Base-by-base conservation (phyloP, 306 rosid species). In the Dryas drummondii region DNA sequence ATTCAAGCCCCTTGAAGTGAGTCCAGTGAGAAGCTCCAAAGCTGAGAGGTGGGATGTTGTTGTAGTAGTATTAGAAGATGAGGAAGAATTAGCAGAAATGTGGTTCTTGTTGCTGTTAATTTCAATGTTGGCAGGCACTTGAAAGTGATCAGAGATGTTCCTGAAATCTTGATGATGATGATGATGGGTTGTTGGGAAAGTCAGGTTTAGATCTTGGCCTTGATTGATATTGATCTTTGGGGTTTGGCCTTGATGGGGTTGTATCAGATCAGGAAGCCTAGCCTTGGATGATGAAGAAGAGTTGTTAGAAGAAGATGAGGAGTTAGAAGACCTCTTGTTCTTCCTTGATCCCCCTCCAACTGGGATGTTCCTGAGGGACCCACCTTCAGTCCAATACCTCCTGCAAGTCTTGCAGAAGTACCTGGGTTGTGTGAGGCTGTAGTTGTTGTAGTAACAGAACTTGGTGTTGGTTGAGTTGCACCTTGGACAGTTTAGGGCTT, bases 341-440 rank as follows among this genome's bases (percentile, higher is more conserved):
- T 89, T 91, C 68, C 96, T 91, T 32, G 93, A 82, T 0, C 91
- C 93, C 2, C 98, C 98, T 0, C 98, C 98, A 0, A 93, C 98
- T 37, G 98, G 98, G 56, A 93, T 87, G 88, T 85, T 93, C 78
- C 98, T 83, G 19, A 93, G 85, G 41, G 93, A 84, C 7, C 98
- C 98, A 60, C 97, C 97, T 72, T 88, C 89, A 48, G 98, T 93
- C 98, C 98, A 93, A 63, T 93, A 93, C 90, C 98, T 87, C 82
- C 88, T 86, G 73, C 98, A 93, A 10, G 91, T 79, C 60, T 93
- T 93, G 92, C 98, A 93, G 71, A 90, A 90, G 78, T 90, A 89
- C 19, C 98, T 81, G 16, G 98, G 98, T 50, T 93, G 98, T 32
- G 93, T 80, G 79, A 89, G 92, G 75, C 91, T 93, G 75, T 93